A percentile compares a stretch with the other conserved stretches of the same genome.
These are phyloP conservation scores for Beauveria brongniartii DNA, from an alignment of 2,329 filamentous ascomycete species.

Conservation along the genomic window DNA sequence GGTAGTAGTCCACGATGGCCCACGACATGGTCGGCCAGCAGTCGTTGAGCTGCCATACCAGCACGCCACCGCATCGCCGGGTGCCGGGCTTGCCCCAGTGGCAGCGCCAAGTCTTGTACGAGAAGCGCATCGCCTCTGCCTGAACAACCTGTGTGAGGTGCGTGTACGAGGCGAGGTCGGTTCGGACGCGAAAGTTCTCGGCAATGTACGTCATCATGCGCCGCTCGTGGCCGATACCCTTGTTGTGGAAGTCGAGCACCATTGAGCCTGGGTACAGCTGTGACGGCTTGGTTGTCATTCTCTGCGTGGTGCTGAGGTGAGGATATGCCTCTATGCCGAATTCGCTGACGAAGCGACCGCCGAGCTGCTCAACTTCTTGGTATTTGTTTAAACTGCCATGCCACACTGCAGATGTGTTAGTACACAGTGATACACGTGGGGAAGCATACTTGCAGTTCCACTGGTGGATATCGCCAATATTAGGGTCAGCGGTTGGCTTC, in stretches of 20 bases:
- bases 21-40: slow-evolving; percentile 61
- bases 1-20: slow-evolving; percentile 56
- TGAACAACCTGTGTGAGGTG: slow-evolving; percentile 55
- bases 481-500: slow-evolving; percentile 52
- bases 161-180: slow-evolving; percentile 64
- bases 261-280: slow-evolving; percentile 59
- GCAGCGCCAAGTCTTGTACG: slow-evolving; percentile 50
- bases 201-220: slow-evolving; percentile 66
- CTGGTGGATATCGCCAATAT: slow-evolving; percentile 71
- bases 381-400: slow-evolving; percentile 64
- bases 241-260: slow-evolving; percentile 75
- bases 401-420: slow-evolving; percentile 45
- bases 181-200: slow-evolving; percentile 59
- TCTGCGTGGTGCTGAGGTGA: slow-evolving; percentile 59
- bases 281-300: slow-evolving; percentile 47
- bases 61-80: slow-evolving; percentile 54
- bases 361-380: slow-evolving; percentile 62
- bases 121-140: slow-evolving; percentile 42
- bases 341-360: slow-evolving; percentile 71
- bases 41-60: slow-evolving; percentile 65
- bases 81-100: slow-evolving; percentile 51
- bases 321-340: slow-evolving; percentile 70
- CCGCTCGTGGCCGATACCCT: slow-evolving; percentile 69
- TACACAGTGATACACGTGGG: not conserved
- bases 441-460: slow-evolving; percentile 38